Percentiles rank a stretch among this genome's conserved stretches.
Conservation (phyloP, 1,284 basidiomycete species). For the Coniophora puteana region DNA sequence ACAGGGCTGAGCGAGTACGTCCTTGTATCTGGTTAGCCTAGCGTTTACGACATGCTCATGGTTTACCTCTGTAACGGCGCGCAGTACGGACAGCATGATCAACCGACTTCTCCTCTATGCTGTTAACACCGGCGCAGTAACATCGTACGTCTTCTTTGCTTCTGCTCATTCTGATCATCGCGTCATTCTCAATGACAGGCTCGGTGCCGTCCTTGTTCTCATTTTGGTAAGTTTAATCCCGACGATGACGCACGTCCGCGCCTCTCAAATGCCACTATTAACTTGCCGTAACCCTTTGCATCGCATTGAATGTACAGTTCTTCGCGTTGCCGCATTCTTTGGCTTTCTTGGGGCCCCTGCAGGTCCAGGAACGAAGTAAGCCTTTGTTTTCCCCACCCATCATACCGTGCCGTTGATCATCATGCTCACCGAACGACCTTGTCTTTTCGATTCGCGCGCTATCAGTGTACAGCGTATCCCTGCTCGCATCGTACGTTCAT, state of each 20-base stretch:
- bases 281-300: not conserved
- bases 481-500: not conserved
- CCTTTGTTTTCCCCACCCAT: no score
- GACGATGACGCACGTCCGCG: no score
- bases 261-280: not conserved
- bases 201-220: not conserved
- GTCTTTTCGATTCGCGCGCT: not conserved
- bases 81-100: not conserved
- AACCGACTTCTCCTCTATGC: constrained; percentile 1
- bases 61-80: no score
- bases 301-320: not conserved
- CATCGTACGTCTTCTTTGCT: not conserved
- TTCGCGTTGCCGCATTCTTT: not conserved
- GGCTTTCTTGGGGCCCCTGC: not conserved
- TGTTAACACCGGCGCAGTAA: not conserved
- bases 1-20: no score
- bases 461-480: not conserved
- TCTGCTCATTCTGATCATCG: not conserved
- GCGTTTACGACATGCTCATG: no score
- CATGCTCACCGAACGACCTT: not conserved
- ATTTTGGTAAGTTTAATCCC: no score
- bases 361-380: not conserved
- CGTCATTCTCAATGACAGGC: not conserved
- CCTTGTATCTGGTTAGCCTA: no score
- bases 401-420: no score